Evolutionary conservation across 768 basidiomycete genomes (phyloP).

Genomic region (Asterophora lycoperdoides): DNA sequence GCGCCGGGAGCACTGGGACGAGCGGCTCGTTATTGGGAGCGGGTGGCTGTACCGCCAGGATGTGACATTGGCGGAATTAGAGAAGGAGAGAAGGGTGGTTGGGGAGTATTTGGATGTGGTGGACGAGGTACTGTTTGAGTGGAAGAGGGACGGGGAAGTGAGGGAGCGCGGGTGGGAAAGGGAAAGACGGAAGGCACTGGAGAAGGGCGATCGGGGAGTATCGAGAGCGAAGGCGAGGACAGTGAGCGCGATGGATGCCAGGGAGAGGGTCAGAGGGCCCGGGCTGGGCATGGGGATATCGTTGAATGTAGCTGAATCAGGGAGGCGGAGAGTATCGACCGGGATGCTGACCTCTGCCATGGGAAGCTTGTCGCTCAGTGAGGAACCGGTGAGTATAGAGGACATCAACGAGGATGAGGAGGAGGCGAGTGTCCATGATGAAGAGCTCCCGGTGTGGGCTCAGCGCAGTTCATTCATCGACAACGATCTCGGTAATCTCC

Average conservation of each 20-base stretch:
- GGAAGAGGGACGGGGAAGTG: slow-evolving; percentile 43
- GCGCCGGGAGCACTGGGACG: slow-evolving; percentile 76
- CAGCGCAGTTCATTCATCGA: slow-evolving; percentile 49
- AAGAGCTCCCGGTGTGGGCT: slow-evolving; percentile 78
- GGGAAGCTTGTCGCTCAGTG: slow-evolving; percentile 40
- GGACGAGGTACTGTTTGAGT: slow-evolving; percentile 73
- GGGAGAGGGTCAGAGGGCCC: slow-evolving; percentile 17
- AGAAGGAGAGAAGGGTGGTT: slow-evolving; percentile 55
- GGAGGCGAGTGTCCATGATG: slow-evolving; percentile 55
- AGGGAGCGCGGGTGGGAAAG: slow-evolving; percentile 45
- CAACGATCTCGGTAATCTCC: slow-evolving; percentile 54
- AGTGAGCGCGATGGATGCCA: slow-evolving; percentile 41
- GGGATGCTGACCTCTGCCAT: slow-evolving; percentile 51
- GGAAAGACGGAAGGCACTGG: slow-evolving; percentile 39
- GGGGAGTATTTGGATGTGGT: slow-evolving; percentile 68
- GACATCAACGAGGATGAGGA: slow-evolving; percentile 42
- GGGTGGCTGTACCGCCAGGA: slow-evolving; percentile 82
- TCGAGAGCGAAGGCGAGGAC: slow-evolving; percentile 43
- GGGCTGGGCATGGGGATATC: slow-evolving; percentile 14
- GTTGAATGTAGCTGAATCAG: slow-evolving; percentile 20
- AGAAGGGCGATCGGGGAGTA: slow-evolving; percentile 37
- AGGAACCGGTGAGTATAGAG: slow-evolving; percentile 57
- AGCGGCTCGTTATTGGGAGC: slow-evolving; percentile 70
- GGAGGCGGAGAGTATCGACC: slow-evolving; percentile 54
- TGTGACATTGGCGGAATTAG: slow-evolving; percentile 47